A percentile compares a stretch with the other conserved stretches of the same genome.
These are phyloP conservation scores for Penicillium italicum DNA, from an alignment of 2,329 filamentous ascomycete species.

Conservation along the genomic window DNA sequence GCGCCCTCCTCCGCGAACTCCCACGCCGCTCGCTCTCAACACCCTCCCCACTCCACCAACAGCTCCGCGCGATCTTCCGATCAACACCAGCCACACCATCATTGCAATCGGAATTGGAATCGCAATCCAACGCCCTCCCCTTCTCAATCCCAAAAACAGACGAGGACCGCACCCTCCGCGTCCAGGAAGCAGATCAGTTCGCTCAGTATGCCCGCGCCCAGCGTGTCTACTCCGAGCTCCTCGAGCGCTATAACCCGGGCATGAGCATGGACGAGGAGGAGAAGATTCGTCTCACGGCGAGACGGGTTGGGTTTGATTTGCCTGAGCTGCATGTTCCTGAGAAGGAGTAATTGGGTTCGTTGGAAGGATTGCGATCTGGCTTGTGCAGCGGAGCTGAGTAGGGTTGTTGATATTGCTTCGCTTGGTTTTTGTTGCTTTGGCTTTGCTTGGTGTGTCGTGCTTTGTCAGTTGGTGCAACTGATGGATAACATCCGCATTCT, in stretches of 20 bases:
- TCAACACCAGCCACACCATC: slow-evolving; percentile 28
- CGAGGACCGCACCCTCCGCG: slow-evolving; percentile 22
- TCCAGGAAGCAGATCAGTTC: slow-evolving; percentile 68
- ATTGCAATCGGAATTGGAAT: background rate
- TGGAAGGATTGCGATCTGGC: background rate
- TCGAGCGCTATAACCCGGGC: slow-evolving; percentile 92
- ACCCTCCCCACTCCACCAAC: slow-evolving; percentile 66
- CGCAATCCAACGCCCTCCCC: background rate
- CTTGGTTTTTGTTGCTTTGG: background rate
- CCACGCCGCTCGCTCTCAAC: slow-evolving; percentile 63
- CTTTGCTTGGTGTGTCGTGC: background rate
- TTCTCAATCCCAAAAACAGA: slow-evolving; percentile 15
- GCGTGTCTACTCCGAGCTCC: slow-evolving; percentile 70
- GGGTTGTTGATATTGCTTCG: background rate
- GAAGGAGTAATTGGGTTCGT: slow-evolving; percentile 6
- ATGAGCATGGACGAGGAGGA: slow-evolving; percentile 84
- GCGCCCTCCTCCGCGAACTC: slow-evolving; percentile 81
- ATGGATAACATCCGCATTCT: background rate
- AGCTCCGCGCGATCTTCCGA: slow-evolving; percentile 63
- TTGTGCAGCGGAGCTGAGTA: too few species aligned
- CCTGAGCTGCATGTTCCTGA: slow-evolving; percentile 57
- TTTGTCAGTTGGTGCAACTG: background rate
- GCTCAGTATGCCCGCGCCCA: slow-evolving; percentile 80
- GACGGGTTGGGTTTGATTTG: slow-evolving; percentile 86
- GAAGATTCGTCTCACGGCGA: slow-evolving; percentile 74